phyloP scores from a whole-genome alignment of 257 asterid genomes.

The Apocynum venetum region DNA sequence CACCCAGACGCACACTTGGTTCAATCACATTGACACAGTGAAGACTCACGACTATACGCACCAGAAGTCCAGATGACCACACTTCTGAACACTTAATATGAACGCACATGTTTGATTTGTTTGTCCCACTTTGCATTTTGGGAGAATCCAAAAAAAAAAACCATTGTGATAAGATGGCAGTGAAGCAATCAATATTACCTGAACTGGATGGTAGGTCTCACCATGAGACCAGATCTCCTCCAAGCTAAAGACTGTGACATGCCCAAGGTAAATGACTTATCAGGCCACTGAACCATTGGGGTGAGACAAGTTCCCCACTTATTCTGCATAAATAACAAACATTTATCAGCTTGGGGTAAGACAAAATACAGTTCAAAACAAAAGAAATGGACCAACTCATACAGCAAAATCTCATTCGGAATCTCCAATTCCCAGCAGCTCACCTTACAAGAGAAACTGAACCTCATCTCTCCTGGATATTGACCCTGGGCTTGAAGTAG shows the following conservation, averaged over 20 bases:
- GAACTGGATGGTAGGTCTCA: constrained; percentile 77
- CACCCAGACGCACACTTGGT: not conserved
- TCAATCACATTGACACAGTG: not conserved
- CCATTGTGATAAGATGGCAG: not conserved
- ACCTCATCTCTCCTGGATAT: constrained; percentile 92
- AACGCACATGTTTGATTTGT: not conserved
- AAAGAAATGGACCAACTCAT: constrained; percentile 4
- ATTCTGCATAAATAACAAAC: constrained; percentile 44
- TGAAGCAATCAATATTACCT: constrained; percentile 40
- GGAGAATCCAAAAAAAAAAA: not conserved
- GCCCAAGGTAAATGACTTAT: constrained; percentile 78
- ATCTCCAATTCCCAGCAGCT: constrained; percentile 14
- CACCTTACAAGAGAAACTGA: constrained; percentile 98
- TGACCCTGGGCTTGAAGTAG: constrained; percentile 97
- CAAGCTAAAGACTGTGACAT: constrained; percentile 89
- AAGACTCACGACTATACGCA: not conserved
- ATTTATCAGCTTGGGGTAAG: constrained; percentile 2
- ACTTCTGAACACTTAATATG: not conserved
- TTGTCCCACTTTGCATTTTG: not conserved
- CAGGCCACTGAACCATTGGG: constrained; percentile 87
- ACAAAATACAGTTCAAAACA: not conserved
- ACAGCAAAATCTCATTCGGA: not conserved
- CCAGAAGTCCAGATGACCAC: not conserved
- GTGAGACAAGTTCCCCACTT: constrained; percentile 88
- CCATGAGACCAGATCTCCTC: constrained; percentile 97